Base-by-base conservation (phyloP, 2,329 filamentous ascomycete species). In the Gremmenia infestans region DNA sequence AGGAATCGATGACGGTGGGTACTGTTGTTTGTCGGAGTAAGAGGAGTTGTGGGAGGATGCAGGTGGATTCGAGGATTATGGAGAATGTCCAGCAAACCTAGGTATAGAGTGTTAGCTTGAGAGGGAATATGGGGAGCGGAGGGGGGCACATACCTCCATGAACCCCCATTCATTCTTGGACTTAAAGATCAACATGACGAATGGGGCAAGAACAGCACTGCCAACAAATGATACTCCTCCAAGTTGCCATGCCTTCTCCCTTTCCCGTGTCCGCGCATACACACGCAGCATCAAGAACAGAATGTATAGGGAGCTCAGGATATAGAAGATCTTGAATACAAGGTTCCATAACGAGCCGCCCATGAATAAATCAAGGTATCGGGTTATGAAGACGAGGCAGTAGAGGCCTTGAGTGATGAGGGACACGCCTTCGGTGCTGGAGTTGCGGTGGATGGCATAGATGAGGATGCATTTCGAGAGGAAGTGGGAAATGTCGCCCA, bases 1-100 rank as follows among this genome's bases (percentile, higher is more conserved):
- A 96, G n/a, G 90, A 96, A 71, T 96, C 90, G 73, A 97, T 92
- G 48, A 97, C 93, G 49, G 93, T 97, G 0, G 93, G 93, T 0
- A 97, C 91, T 25, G 86, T 91, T n/a, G 93, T 97, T 72, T 97
- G 91, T 57, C 93, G 89, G 14, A 97, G 83, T 45, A 97, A 85
- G 5, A 97, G 82, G 1, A 97, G 85, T 71, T 97, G 93, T 0
- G 93, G 93, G 19, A 97, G 84, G 36, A 97, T 84, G 71, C 89
- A 94, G 58, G 95, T 83, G 36, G 91, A 93, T 74, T 97, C 93
- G 67, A 97, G 87, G 63, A 96, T 88, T 65, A 94, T 86, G 35
- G 90, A 96, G 74, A 97, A 96, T 56, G 86, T 82, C 88, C 90
- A 95, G 60, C 90, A 79, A 69, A 88, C 81, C 89, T 96, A 36